Percentiles rank a stretch among this genome's conserved stretches.
Conservation (phyloP, 1,284 basidiomycete species). For the Sphagnurus paluster region DNA sequence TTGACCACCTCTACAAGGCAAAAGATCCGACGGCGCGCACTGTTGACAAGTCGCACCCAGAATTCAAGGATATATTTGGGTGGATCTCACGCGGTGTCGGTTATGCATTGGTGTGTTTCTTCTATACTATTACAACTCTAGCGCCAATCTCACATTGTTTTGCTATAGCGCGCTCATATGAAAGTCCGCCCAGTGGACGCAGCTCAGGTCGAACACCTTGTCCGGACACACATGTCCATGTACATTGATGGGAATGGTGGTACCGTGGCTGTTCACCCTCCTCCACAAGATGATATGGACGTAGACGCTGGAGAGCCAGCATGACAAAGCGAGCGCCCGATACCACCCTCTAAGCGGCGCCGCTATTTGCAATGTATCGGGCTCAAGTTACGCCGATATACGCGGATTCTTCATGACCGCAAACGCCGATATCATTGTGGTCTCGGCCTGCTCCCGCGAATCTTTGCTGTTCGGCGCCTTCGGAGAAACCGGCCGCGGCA, state of each 20-base stretch:
- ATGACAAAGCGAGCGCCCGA: too few relatives aligned
- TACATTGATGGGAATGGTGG: slow-evolving; percentile 38
- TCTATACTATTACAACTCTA: not conserved
- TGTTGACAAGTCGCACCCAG: slow-evolving; percentile 55
- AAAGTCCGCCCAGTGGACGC: slow-evolving; percentile 34
- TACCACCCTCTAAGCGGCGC: too few relatives aligned
- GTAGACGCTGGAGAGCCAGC: not conserved
- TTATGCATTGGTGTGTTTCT: slow-evolving; percentile 48
- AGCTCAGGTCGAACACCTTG: slow-evolving; percentile 35
- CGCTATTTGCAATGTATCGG: not conserved
- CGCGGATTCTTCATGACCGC: too few relatives aligned
- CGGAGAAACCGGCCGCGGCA: too few relatives aligned
- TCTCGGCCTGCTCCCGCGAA: too few relatives aligned
- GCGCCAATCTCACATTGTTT: not conserved
- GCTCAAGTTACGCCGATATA: too few relatives aligned
- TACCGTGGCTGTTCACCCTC: not conserved
- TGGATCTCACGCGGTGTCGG: slow-evolving; percentile 53
- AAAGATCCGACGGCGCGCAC: slow-evolving; percentile 32
- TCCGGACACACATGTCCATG: slow-evolving; percentile 47
- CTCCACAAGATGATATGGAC: not conserved
- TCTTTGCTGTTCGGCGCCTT: too few relatives aligned
- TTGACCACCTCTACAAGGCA: slow-evolving; percentile 33
- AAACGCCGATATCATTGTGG: too few relatives aligned
- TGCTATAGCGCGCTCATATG: slow-evolving; percentile 40
- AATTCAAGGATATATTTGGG: slow-evolving; percentile 60